Base-by-base conservation (phyloP, 2,329 filamentous ascomycete genomes). In the Epichloe scottii region DNA sequence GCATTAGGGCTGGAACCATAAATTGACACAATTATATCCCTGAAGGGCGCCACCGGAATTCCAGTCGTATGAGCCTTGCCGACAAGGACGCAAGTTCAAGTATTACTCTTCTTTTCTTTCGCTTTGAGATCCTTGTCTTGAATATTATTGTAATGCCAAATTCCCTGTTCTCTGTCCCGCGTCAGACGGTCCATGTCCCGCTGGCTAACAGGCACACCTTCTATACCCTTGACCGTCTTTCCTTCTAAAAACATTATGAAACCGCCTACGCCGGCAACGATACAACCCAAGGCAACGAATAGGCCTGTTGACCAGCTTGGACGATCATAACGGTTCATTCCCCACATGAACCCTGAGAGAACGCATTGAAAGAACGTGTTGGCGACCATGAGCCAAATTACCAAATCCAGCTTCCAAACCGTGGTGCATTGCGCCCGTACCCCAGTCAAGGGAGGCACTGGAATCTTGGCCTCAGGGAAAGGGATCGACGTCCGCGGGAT, bases 291-390 rank as follows among this genome's bases (percentile, higher is more conserved):
- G 2, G 78, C 85, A 17, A 95, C 84, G 61, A 93, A 88, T 0
- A 89, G 67, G 1, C 87, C 89, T 0, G 87, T 90, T 11, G 82
- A 78, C 87, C 87, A 94, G 21, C 78, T 77, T 0, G 89, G 87
- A n/a, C 89, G 74, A 21, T 84, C 69, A 60, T 82, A 83, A 21
- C 86, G 73, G 61, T 87, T 85, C 66, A 86, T 72, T 2, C 79
- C 82, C 86, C 87, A 94, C 89, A 95, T 94, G 68, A 89, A 85
- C 3, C 78, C 83, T 8, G 81, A 85, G 2, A 95, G 74, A 17
- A 80, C 75, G 39, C 75, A 75, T 65, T 95, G 89, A 43, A 93
- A 75, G 50, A 90, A 76, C 0, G 88, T 93, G 61, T 95, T 94
- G 70, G 73, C 75, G 3, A 89, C 76, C 68, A 89, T 89, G 58